A percentile compares a stretch with the other conserved stretches of the same genome.
Evolutionary conservation across 2,329 filamentous ascomycete genomes (phyloP).

Genomic region (Lithohypha guttulata): DNA sequence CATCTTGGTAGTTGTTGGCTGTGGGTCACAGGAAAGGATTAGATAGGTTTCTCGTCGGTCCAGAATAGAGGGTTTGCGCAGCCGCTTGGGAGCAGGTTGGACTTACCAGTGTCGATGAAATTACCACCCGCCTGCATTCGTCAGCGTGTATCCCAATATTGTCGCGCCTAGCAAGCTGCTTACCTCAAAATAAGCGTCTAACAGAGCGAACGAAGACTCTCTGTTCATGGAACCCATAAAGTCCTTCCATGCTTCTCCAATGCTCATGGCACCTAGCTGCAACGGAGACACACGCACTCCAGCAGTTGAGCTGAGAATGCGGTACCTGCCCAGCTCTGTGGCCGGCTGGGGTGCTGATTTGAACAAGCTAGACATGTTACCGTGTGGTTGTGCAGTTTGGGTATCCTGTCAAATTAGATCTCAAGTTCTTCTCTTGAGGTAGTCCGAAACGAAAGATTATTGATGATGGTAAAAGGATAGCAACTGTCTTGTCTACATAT

Average conservation of each 20-base stretch:
- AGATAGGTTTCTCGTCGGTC: too few species aligned
- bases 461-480: too few species aligned
- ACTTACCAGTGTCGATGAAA: constrained; percentile 9
- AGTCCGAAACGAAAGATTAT: too few species aligned
- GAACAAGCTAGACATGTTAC: constrained; percentile 25
- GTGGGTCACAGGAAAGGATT: too few species aligned
- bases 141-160: too few species aligned
- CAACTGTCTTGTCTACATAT: too few species aligned
- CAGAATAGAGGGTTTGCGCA: too few species aligned
- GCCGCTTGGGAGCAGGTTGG: too few species aligned
- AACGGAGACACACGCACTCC: constrained; percentile 57
- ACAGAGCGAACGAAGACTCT: constrained; percentile 49
- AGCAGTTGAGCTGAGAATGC: constrained; percentile 55
- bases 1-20: constrained; percentile 56
- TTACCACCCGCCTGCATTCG: constrained; percentile 46
- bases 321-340: constrained; percentile 54
- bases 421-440: too few species aligned
- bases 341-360: constrained; percentile 40
- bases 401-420: too few species aligned
- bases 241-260: constrained; percentile 28
- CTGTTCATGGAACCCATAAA: constrained; percentile 57
- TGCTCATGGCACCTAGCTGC: constrained; percentile 31
- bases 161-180: background rate
- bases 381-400: too few species aligned
- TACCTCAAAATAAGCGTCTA: constrained; percentile 52